phyloP scores from a whole-genome alignment of 106 monocot genomes.

The Dendrobium officinale region DNA sequence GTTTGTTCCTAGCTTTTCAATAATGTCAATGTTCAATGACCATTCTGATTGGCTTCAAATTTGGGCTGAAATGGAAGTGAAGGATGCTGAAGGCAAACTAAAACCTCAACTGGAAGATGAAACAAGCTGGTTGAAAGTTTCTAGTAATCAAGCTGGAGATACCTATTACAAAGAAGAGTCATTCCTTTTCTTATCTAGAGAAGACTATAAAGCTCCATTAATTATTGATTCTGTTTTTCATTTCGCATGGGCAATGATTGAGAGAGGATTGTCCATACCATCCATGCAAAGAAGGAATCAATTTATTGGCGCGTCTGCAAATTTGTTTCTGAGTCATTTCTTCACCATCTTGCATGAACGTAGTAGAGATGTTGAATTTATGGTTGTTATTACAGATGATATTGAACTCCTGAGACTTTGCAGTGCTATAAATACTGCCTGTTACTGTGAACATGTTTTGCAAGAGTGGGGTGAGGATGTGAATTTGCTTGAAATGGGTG shows the following conservation, averaged over 20 bases:
- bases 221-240: slow-evolving; percentile 52
- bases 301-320: slow-evolving; percentile 49
- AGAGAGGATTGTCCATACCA: slow-evolving; percentile 37
- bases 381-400: slow-evolving; percentile 23
- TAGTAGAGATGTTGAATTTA: slow-evolving; percentile 24
- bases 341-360: slow-evolving; percentile 35
- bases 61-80: slow-evolving; percentile 62
- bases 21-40: slow-evolving; percentile 43
- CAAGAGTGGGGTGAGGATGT: slow-evolving; percentile 60
- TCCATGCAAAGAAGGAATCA: slow-evolving; percentile 16
- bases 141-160: slow-evolving; percentile 9
- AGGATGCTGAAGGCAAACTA: slow-evolving; percentile 41
- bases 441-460: slow-evolving; percentile 57
- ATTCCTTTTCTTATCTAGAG: slow-evolving; percentile 53
- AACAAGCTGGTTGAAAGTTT: slow-evolving; percentile 33
- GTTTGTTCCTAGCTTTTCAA: slow-evolving; percentile 18
- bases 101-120: slow-evolving; percentile 44
- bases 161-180: slow-evolving; percentile 8
- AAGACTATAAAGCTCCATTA: slow-evolving; percentile 59
- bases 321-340: slow-evolving; percentile 45
- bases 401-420: slow-evolving; percentile 22
- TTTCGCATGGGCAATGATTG: slow-evolving; percentile 50
- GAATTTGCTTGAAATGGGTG: slow-evolving; percentile 36
- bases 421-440: slow-evolving; percentile 44
- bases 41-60: slow-evolving; percentile 58